Evolutionary conservation across 2,329 filamentous ascomycete genomes (phyloP).

Genomic region (Aspergillus sp.): DNA sequence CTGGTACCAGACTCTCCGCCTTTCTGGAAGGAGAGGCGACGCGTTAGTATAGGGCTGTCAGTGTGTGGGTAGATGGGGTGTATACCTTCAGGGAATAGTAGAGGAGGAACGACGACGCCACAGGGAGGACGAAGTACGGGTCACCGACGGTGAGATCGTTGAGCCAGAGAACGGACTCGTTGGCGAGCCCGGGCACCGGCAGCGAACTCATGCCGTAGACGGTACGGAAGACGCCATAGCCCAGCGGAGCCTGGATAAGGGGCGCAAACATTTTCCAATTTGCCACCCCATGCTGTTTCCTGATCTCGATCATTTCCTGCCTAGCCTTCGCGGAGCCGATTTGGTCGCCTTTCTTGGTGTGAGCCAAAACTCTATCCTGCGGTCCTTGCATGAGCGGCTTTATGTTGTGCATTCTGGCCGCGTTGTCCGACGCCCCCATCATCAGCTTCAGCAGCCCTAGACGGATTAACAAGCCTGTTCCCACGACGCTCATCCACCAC

Average conservation of each 20-base stretch:
- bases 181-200: conserved; percentile 70
- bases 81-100: conserved; percentile 51
- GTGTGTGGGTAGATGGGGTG: conserved; percentile 5
- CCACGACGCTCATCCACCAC: conserved; percentile 70
- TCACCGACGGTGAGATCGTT: conserved; percentile 65
- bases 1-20: conserved; percentile 29
- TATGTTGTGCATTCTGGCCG: conserved; percentile 54
- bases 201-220: conserved; percentile 63
- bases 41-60: not conserved
- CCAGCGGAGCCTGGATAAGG: conserved; percentile 59
- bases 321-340: conserved; percentile 38
- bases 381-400: conserved; percentile 49
- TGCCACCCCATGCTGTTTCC: conserved; percentile 48
- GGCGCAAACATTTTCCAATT: conserved; percentile 44
- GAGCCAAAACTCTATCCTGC: conserved; percentile 45
- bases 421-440: conserved; percentile 51
- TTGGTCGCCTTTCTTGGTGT: conserved; percentile 38
- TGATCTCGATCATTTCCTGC: conserved; percentile 42
- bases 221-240: conserved; percentile 71
- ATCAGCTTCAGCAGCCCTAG: conserved; percentile 56
- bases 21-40: conserved; percentile 17
- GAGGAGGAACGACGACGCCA: conserved; percentile 48
- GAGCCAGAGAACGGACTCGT: conserved; percentile 68
- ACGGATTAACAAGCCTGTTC: conserved; percentile 57
- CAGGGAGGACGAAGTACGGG: conserved; percentile 67